Evolutionary conservation across 139 green algal genomes (phyloP).

Genomic region (Chlamydomonas sp.): DNA sequence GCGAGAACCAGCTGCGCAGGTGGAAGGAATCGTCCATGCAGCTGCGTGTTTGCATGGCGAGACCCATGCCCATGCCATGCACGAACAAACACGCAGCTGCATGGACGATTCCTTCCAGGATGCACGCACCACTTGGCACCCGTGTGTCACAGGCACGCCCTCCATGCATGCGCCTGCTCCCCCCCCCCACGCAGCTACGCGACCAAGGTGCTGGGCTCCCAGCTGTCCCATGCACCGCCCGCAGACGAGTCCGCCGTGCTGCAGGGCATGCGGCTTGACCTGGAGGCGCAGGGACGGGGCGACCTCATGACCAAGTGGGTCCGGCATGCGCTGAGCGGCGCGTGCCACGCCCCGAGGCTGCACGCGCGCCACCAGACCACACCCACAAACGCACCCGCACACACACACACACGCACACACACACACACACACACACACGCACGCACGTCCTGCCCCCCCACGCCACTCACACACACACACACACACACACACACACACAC

Average conservation of each 20-base stretch:
- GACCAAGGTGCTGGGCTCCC: background rate
- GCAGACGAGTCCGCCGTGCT: background rate
- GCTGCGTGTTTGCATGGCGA: no score
- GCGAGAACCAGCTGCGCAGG: no score
- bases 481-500: background rate
- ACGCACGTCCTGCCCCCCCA: background rate
- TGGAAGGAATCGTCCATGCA: no score
- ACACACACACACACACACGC: no score
- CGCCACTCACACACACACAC: background rate
- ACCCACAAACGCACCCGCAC: background rate
- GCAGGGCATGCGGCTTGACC: background rate
- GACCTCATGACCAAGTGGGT: background rate
- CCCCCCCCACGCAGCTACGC: conserved; percentile 10
- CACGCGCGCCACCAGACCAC: background rate
- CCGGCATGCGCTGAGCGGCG: background rate
- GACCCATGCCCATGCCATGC: no score
- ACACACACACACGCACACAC: no score
- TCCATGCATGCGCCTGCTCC: no score
- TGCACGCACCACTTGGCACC: no score
- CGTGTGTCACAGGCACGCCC: no score
- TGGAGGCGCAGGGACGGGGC: background rate
- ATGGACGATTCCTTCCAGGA: no score
- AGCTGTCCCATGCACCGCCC: background rate
- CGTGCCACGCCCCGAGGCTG: background rate
- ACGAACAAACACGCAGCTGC: no score